Base-by-base conservation (phyloP, 352 stramenopile genomes). In the Globisporangium iwayamae region DNA sequence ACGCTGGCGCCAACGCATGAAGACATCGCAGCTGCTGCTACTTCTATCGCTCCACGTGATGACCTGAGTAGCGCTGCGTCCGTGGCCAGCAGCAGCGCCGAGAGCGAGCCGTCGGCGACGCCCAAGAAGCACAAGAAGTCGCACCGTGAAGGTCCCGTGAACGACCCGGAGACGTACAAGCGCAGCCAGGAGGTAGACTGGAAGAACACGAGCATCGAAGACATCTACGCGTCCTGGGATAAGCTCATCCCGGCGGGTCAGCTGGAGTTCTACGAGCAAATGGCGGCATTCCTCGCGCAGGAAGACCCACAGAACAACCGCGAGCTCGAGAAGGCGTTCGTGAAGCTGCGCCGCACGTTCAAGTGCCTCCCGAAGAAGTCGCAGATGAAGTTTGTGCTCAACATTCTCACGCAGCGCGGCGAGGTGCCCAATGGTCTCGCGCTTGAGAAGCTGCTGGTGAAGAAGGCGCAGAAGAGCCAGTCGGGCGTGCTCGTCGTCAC, bases 341-440 rank as follows among this genome's bases (percentile, higher is more conserved):
- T 94, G 30, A 72, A 88, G 50, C 75, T 97, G 28, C 85, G 91
- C 32, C 84, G 88, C 36, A 61, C 81, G 75, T 92, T 93, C 74
- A 97, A 97, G 76, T 93, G 85, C 57, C 69, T 94, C 28, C 90
- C 92, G 18, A 96, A 94, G 75, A 97, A 97, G 72, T 96, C 90
- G 39, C 82, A 97, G 53, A 87, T 97, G 76, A 93, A 94, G 60
- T 94, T 94, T 60, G 81, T 88, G n/a, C 70, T 90, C 58, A 91
- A 77, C 63, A 70, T 85, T 57, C 74, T 96, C 43, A 76, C 94
- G 48, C 73, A 94, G 74, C 74, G 88, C 25, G 83, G 75, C 30
- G 63, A 74, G 11, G 74, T 82, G 6, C 69, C 74, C 0, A 70
- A 68, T 41, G 79, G 83, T 11, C 56, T 92, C 38, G 61, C 67